phyloP scores from a whole-genome alignment of 805 yeast species.

The Wickerhamomyces hampshirensis region DNA sequence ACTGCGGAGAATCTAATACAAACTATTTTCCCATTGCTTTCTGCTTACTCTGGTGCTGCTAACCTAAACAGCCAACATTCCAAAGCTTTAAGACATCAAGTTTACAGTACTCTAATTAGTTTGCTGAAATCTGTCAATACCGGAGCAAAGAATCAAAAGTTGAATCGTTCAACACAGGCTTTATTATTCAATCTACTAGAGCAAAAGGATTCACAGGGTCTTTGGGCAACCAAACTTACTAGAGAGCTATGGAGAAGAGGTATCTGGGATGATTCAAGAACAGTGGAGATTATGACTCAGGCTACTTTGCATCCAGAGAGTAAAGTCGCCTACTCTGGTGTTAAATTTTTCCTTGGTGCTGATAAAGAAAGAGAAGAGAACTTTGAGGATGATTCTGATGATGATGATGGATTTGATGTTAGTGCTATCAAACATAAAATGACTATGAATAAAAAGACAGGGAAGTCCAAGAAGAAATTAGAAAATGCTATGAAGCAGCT shows the following conservation, averaged over 20 bases:
- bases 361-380: constrained; percentile 90
- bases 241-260: constrained; percentile 97
- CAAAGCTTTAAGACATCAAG: constrained; percentile 75
- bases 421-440: constrained; percentile 71
- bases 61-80: constrained; percentile 55
- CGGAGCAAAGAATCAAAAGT: constrained; percentile 84
- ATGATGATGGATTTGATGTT: constrained; percentile 72
- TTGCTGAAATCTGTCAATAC: constrained; percentile 78
- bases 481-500: constrained; percentile 67
- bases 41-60: constrained; percentile 54
- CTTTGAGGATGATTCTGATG: constrained; percentile 60
- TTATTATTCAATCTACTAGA: constrained; percentile 82
- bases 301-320: constrained; percentile 85
- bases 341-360: constrained; percentile 87
- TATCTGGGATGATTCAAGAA: constrained; percentile 95
- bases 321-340: constrained; percentile 88
- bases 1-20: constrained; percentile 77
- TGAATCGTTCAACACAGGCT: constrained; percentile 90
- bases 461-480: constrained; percentile 75
- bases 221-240: constrained; percentile 95
- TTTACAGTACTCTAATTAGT: constrained; percentile 74
- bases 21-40: constrained; percentile 80
- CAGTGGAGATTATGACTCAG: constrained; percentile 96
- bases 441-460: constrained; percentile 76
- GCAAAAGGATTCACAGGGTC: constrained; percentile 72